A percentile compares a stretch with the other conserved stretches of the same genome.
Conservation (phyloP, 441 rosid species). For the Adansonia madagascariensis region DNA sequence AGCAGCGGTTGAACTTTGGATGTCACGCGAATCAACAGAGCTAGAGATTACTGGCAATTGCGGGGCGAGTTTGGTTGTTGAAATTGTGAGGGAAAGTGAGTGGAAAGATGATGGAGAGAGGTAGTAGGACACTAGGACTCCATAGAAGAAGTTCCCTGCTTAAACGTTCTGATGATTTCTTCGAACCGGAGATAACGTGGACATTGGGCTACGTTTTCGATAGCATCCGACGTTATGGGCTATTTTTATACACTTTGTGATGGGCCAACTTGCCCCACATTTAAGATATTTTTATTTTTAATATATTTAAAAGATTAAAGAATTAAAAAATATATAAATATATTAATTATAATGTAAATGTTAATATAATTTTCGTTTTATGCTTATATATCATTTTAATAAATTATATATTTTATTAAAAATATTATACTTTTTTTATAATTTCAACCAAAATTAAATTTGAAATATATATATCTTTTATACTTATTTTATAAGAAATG, state of each 20-base stretch:
- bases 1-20: conserved; percentile 37
- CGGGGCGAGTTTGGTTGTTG: conserved; percentile 25
- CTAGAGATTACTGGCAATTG: conserved; percentile 37
- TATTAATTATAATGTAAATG: no score
- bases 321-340: no score
- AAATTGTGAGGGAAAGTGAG: conserved; percentile 32
- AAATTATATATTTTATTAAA: no score
- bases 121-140: conserved; percentile 44
- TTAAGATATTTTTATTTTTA: no score
- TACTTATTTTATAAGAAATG: no score
- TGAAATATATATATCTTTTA: no score
- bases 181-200: not conserved
- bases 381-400: no score
- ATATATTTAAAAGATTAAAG: no score
- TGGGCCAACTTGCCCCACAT: not conserved
- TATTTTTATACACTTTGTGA: not conserved
- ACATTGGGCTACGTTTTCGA: not conserved
- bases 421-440: no score
- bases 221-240: not conserved
- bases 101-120: conserved; percentile 29
- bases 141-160: conserved; percentile 63
- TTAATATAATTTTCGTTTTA: no score
- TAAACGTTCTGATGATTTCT: conserved; percentile 33
- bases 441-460: no score
- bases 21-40: conserved; percentile 44